Percentiles rank a stretch among this genome's conserved stretches.
Conservation (phyloP, 495 filamentous ascomycete species). For the Penicillium maclennaniae region DNA sequence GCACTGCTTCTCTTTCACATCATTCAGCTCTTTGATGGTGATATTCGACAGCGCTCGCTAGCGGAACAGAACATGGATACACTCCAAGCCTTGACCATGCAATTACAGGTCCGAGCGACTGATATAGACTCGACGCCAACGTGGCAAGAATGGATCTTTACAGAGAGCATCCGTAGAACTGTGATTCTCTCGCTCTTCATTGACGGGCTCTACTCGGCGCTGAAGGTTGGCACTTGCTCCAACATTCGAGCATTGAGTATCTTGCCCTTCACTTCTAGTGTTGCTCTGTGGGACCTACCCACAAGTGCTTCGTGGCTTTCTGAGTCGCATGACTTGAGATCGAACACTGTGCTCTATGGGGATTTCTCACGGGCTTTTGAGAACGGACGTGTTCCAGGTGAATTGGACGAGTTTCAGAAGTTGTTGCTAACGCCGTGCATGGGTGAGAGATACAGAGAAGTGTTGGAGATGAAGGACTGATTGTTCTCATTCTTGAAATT, state of each 20-base stretch:
- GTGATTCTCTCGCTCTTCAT: slow-evolving; percentile 4
- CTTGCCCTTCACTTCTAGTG: slow-evolving; percentile 3
- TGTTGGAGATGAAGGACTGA: neutral
- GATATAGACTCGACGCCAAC: neutral
- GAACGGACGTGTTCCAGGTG: slow-evolving; percentile 1
- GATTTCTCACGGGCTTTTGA: slow-evolving; percentile 9
- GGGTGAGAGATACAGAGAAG: slow-evolving; percentile 7
- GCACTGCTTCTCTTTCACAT: slow-evolving; percentile 49
- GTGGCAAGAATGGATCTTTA: slow-evolving; percentile 11
- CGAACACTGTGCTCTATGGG: slow-evolving; percentile 6
- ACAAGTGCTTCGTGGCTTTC: slow-evolving; percentile 5
- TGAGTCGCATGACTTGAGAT: neutral
- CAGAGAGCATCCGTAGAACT: slow-evolving; percentile 10
- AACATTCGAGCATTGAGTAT: slow-evolving; percentile 4
- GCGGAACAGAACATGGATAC: slow-evolving; percentile 9
- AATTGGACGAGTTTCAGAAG: slow-evolving; percentile 5
- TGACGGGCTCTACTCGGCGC: slow-evolving; percentile 1
- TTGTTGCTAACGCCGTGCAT: slow-evolving; percentile 9
- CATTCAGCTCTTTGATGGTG: slow-evolving; percentile 52
- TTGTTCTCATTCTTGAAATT: too few relatives aligned
- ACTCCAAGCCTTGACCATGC: neutral
- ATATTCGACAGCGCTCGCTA: slow-evolving; percentile 42
- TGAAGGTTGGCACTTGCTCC: slow-evolving; percentile 6
- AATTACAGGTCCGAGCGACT: slow-evolving; percentile 2
- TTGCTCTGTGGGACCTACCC: neutral